Conservation (phyloP, 1,139 yeast species). For the Petasospora rhodanensis region DNA sequence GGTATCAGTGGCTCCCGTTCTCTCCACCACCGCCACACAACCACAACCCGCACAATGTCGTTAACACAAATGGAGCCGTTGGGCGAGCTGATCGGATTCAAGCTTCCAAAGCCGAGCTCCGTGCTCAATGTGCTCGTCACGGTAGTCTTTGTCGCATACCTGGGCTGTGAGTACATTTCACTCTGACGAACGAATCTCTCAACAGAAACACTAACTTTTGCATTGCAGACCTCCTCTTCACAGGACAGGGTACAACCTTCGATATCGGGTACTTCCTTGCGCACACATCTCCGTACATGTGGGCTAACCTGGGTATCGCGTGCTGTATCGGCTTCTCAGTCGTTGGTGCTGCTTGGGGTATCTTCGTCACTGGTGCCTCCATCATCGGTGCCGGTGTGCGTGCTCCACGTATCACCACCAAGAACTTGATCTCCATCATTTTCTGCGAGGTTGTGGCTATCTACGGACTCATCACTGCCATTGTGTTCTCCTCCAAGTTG, state of each 20-base stretch:
- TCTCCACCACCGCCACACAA: too few relatives aligned
- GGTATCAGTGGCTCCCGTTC: too few relatives aligned
- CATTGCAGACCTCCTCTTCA: constrained; percentile 83
- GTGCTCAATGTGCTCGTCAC: too few relatives aligned
- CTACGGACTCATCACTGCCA: constrained; percentile 96
- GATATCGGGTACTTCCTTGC: constrained; percentile 85
- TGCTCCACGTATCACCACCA: constrained; percentile 95
- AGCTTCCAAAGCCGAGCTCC: too few relatives aligned
- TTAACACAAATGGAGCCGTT: too few relatives aligned
- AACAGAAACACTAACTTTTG: too few relatives aligned
- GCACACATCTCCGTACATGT: constrained; percentile 89
- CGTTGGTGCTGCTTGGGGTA: constrained; percentile 99
- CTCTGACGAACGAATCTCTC: too few relatives aligned
- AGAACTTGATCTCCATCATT: constrained; percentile 91
- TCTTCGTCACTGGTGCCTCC: constrained; percentile 91
- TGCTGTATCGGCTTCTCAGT: constrained; percentile 91
- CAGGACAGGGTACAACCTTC: constrained; percentile 87
- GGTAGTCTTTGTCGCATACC: too few relatives aligned
- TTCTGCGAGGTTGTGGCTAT: constrained; percentile 99
- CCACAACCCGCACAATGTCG: too few relatives aligned
- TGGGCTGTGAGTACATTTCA: too few relatives aligned
- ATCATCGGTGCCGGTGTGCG: constrained; percentile 97
- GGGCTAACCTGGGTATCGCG: constrained; percentile 94
- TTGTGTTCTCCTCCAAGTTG: constrained; percentile 89
- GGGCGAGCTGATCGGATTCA: too few relatives aligned